Evolutionary conservation across 352 stramenopile genomes (phyloP).

Genomic region (Phytophthora ohioensis): DNA sequence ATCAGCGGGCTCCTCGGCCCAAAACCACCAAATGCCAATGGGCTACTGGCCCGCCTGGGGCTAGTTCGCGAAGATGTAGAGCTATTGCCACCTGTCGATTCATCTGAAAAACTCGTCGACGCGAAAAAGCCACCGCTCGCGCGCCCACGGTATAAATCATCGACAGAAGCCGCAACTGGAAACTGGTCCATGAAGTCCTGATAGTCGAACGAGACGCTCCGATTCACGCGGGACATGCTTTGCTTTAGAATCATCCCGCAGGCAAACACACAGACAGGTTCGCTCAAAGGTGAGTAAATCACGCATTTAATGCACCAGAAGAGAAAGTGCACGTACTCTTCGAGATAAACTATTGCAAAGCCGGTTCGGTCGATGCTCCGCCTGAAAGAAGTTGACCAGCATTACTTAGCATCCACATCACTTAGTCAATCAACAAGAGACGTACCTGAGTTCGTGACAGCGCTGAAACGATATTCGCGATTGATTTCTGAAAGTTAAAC

Average conservation of each 20-base stretch:
- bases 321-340: constrained; percentile 52
- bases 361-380: constrained; percentile 59
- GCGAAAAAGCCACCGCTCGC: constrained; percentile 53
- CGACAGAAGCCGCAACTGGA: constrained; percentile 41
- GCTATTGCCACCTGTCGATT: constrained; percentile 51
- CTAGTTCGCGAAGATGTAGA: constrained; percentile 53
- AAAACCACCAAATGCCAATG: constrained; percentile 59
- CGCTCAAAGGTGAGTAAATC: constrained; percentile 27
- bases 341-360: constrained; percentile 63
- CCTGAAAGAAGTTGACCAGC: constrained; percentile 37
- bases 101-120: constrained; percentile 68
- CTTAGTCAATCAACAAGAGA: constrained; percentile 5
- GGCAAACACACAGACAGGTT: constrained; percentile 16
- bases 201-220: constrained; percentile 82
- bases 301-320: constrained; percentile 12
- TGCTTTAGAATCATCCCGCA: constrained; percentile 29
- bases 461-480: constrained; percentile 86
- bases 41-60: constrained; percentile 65
- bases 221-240: constrained; percentile 75
- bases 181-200: constrained; percentile 66
- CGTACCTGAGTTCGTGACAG: constrained; percentile 72
- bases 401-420: constrained; percentile 1
- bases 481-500: constrained; percentile 92
- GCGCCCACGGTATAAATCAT: constrained; percentile 65
- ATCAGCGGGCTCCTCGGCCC: constrained; percentile 78